These are phyloP conservation scores for Linum usitatissimum DNA, from an alignment of 345 rosid species.

Conservation along the genomic window DNA sequence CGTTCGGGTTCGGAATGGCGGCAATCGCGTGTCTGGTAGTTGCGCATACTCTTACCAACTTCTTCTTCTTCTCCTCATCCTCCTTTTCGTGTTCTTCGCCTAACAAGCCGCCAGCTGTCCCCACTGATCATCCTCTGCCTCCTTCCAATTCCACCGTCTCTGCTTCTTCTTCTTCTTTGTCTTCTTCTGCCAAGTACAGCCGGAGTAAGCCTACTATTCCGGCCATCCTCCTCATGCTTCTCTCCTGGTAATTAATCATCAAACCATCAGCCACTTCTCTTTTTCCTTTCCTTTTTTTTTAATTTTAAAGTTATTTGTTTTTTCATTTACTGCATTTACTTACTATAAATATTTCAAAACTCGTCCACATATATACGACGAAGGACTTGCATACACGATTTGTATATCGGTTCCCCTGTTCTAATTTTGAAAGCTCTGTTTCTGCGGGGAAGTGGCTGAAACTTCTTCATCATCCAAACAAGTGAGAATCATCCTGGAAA, in stretches of 20 bases:
- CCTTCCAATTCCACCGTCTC: not conserved
- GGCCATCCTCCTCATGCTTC: conserved; percentile 24
- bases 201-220: conserved; percentile 16
- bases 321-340: no score
- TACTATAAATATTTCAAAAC: no score
- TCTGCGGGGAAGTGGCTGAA: not conserved
- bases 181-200: conserved; percentile 11
- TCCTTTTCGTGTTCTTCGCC: not conserved
- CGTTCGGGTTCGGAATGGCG: conserved; percentile 42
- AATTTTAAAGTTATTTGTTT: no score
- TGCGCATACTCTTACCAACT: conserved; percentile 49
- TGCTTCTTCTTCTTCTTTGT: not conserved
- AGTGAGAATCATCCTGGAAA: no score
- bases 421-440: not conserved
- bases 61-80: conserved; percentile 13
- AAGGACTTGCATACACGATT: no score
- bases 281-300: no score
- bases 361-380: no score
- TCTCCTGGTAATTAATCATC: conserved; percentile 54
- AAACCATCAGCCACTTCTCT: not conserved
- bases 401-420: not conserved
- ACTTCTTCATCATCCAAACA: not conserved
- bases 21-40: conserved; percentile 37
- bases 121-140: not conserved
- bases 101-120: not conserved